phyloP scores from a whole-genome alignment of 139 green algal genomes.

The Astrephomene gubernaculifera region DNA sequence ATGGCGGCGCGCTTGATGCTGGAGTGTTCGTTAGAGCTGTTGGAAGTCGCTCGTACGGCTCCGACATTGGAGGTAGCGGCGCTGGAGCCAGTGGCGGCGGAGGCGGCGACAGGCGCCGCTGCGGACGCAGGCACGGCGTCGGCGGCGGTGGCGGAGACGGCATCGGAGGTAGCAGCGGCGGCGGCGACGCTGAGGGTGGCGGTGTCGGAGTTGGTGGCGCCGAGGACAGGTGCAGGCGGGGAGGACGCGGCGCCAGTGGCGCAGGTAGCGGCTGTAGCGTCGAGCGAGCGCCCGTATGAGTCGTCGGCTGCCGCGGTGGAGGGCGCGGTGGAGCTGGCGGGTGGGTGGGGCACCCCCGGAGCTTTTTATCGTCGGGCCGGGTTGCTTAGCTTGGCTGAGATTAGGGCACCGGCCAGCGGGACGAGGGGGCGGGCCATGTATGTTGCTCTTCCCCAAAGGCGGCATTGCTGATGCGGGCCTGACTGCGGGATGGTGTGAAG shows the following conservation, averaged over 20 bases:
- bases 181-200: background rate
- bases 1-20: slow-evolving; percentile 21
- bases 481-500: too few species aligned
- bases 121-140: background rate
- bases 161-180: slow-evolving; percentile 31
- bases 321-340: slow-evolving; percentile 27
- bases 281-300: slow-evolving; percentile 11
- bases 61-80: background rate
- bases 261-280: background rate
- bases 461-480: too few species aligned
- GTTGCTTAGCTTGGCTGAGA: too few species aligned
- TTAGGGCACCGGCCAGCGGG: too few species aligned
- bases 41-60: slow-evolving; percentile 3
- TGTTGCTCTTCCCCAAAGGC: too few species aligned
- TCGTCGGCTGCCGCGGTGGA: slow-evolving; percentile 43
- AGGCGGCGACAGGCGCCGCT: background rate
- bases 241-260: background rate
- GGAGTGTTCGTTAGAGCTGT: background rate
- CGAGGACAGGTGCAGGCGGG: background rate
- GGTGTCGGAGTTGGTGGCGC: background rate
- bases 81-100: background rate
- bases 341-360: background rate
- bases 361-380: too few species aligned
- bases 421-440: too few species aligned
- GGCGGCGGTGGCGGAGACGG: background rate